phyloP scores from a whole-genome alignment of 2,329 filamentous ascomycete species.

The Trichoderma hamatum region DNA sequence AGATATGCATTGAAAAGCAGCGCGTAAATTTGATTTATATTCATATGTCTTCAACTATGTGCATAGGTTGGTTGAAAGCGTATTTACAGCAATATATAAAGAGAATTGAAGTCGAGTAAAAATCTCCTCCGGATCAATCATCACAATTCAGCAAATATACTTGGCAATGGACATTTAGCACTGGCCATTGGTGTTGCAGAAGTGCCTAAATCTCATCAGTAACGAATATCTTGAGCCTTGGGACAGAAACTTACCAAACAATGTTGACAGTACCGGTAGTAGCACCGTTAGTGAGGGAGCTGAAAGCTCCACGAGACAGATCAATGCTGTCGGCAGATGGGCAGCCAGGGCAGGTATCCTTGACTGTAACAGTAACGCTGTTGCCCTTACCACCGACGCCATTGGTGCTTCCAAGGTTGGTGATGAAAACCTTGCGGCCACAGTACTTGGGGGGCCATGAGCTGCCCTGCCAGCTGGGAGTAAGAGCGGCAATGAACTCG shows the following conservation, averaged over 20 bases:
- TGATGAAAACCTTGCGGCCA: conserved; percentile 26
- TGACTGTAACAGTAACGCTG: conserved; percentile 2
- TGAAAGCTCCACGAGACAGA: conserved; percentile 23
- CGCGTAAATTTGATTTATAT: background rate
- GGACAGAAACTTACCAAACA: conserved; percentile 8
- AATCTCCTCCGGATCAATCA: background rate
- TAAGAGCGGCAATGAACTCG: conserved; percentile 23
- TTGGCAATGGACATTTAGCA: conserved; percentile 17
- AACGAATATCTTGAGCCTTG: background rate
- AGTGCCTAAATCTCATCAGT: conserved; percentile 17
- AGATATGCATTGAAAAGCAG: background rate
- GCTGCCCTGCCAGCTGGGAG: conserved; percentile 21
- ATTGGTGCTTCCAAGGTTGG: conserved; percentile 23
- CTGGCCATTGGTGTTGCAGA: conserved; percentile 26
- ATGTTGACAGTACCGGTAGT: conserved; percentile 24
- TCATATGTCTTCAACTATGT: conserved; percentile 17
- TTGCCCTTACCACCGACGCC: conserved; percentile 23
- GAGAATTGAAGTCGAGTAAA: conserved; percentile 3
- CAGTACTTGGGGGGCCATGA: conserved; percentile 24
- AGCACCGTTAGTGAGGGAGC: conserved; percentile 18
- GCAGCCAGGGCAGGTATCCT: conserved; percentile 26
- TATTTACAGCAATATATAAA: conserved; percentile 18
- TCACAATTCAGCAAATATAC: background rate
- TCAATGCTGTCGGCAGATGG: conserved; percentile 23
- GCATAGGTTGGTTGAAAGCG: background rate